Evolutionary conservation across 441 rosid genomes (phyloP).

Genomic region (Cnidoscolus chayamansa): DNA sequence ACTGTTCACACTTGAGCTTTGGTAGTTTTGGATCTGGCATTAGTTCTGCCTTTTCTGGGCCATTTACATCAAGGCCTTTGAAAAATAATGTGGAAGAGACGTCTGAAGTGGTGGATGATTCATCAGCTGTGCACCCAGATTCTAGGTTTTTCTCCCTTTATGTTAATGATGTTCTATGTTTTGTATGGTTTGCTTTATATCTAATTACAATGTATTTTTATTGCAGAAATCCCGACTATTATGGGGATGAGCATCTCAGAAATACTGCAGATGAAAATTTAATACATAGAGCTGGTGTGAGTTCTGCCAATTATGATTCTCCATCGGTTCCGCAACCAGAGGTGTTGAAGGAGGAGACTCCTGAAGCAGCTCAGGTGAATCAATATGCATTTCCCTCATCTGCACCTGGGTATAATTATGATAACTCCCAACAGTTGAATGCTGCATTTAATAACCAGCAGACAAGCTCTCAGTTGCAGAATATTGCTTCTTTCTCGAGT

Average conservation of each 20-base stretch:
- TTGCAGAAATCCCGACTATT: conserved; percentile 68
- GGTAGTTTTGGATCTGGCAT: conserved; percentile 86
- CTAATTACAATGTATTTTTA: conserved; percentile 15
- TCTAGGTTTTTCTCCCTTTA: conserved; percentile 44
- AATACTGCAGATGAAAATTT: conserved; percentile 52
- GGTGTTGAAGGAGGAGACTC: conserved; percentile 50
- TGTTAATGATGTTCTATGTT: neutral
- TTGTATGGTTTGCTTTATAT: conserved; percentile 4
- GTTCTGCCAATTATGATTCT: conserved; percentile 55
- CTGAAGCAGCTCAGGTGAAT: conserved; percentile 53
- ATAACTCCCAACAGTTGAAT: conserved; percentile 61
- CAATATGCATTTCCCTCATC: conserved; percentile 76
- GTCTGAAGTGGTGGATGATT: conserved; percentile 49
- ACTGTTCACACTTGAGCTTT: conserved; percentile 91
- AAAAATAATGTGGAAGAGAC: conserved; percentile 59
- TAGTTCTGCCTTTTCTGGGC: conserved; percentile 43
- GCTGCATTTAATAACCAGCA: conserved; percentile 52
- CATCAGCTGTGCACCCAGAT: conserved; percentile 53
- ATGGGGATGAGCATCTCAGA: conserved; percentile 69
- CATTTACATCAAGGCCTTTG: conserved; percentile 51
- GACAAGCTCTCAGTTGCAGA: conserved; percentile 69
- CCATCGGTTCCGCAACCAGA: conserved; percentile 61
- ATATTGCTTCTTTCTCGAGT: conserved; percentile 65
- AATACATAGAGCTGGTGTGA: conserved; percentile 45
- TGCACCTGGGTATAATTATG: conserved; percentile 59